These are phyloP conservation scores for Leishmania guyanensis DNA, from an alignment of 208 protist species.

Conservation along the genomic window DNA sequence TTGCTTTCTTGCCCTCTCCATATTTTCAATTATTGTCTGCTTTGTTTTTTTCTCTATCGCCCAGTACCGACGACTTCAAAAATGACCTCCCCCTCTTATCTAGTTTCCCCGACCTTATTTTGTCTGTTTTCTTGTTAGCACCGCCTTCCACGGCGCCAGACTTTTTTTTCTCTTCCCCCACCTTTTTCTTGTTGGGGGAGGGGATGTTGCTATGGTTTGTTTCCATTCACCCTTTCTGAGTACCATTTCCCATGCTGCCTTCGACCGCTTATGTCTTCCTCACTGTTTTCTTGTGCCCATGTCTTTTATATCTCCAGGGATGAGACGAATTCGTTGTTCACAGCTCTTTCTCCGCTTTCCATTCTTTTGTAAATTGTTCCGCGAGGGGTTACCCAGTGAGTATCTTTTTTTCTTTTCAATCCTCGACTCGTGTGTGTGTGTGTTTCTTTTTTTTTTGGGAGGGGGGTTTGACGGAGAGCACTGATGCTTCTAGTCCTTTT, in stretches of 20 bases:
- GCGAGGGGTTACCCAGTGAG: background rate
- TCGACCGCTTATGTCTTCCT: background rate
- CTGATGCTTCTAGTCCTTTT: background rate
- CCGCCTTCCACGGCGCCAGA: background rate
- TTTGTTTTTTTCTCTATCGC: constrained; percentile 12
- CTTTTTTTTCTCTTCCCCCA: background rate
- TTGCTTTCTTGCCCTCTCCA: constrained; percentile 13
- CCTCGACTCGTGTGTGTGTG: background rate
- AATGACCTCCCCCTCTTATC: background rate
- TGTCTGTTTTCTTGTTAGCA: background rate
- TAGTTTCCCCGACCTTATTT: background rate
- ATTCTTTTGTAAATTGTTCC: background rate
- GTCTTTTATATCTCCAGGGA: background rate
- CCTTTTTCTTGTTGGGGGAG: background rate
- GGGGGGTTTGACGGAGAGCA: too few relatives aligned
- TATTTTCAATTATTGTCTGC: background rate
- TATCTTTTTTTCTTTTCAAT: background rate
- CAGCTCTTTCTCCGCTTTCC: background rate
- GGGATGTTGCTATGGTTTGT: background rate
- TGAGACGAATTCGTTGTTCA: background rate
- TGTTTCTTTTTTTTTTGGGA: background rate
- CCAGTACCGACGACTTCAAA: background rate
- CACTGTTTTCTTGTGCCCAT: background rate
- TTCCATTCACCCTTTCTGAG: background rate
- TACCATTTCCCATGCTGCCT: background rate